These are phyloP conservation scores for Coffea canephora DNA, from an alignment of 257 asterid genomes.

Conservation along the genomic window DNA sequence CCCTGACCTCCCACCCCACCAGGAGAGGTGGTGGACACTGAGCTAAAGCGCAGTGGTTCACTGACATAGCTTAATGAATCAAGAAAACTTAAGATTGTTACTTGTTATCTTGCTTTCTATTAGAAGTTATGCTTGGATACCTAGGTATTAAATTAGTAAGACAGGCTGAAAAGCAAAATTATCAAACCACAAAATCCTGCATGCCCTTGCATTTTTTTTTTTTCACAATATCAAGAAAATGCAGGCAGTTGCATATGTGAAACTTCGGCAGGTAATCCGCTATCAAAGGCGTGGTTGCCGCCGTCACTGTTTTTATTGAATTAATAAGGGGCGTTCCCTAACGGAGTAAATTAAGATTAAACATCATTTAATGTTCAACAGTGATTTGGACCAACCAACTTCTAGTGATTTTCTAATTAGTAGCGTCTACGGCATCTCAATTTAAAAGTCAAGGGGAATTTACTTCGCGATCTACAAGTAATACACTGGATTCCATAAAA, in stretches of 20 bases:
- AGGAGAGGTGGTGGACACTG: no score
- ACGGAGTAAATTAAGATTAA: neutral
- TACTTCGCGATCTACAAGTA: neutral
- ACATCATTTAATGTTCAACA: neutral
- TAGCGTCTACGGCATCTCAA: slow-evolving; percentile 1
- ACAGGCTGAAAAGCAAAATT: neutral
- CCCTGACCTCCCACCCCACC: no score
- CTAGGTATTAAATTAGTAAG: no score
- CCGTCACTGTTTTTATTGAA: neutral
- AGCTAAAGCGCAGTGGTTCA: no score
- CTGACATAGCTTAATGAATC: neutral
- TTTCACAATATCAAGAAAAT: neutral
- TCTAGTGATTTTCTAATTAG: neutral
- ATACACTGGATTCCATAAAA: neutral
- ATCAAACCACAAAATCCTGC: neutral
- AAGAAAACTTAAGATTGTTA: neutral
- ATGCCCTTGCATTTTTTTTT: neutral
- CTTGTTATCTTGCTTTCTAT: neutral
- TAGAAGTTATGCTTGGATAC: neutral
- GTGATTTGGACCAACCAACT: neutral
- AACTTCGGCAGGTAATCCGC: neutral
- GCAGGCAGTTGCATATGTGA: neutral
- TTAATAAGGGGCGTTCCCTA: neutral
- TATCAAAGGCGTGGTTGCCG: neutral
- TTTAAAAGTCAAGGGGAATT: neutral